Base-by-base conservation (phyloP, 208 protist genomes). In the Crithidia fasciculata region DNA sequence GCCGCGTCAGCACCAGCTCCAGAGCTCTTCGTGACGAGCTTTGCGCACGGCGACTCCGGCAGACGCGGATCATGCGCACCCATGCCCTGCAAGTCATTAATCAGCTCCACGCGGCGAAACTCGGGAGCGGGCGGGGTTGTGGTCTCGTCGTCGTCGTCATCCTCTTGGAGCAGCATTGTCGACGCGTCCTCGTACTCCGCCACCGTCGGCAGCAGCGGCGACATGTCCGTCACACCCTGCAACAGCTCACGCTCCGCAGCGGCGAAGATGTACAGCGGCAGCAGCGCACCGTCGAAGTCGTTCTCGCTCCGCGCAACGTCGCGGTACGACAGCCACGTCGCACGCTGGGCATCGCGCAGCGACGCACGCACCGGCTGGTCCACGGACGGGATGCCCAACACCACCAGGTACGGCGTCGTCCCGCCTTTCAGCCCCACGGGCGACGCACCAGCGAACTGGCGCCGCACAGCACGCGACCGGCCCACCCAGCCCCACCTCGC, bases 141-240 rank as follows among this genome's bases (percentile, higher is more conserved):
- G n/a, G n/a, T n/a, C n/a, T n/a, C n/a, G n/a, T n/a, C n/a, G n/a
- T n/a, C n/a, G n/a, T n/a, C n/a, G n/a, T n/a, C n/a, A 28, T 8
- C 43, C 10, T 40, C 43, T 13, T 18, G 7, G 45, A 64, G 43
- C n/a, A 28, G 59, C 43, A 41, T 8, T 12, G 59, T 43, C 0
- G 68, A 55, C 36, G 68, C 68, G 8, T 41, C 68, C 7, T 44
- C 37, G 68, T 73, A 73, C 68, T 73, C 68, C 37, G 19, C n/a
- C 15, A 49, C 18, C 36, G 37, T 73, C 15, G 68, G 68, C 68
- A 73, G 28, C 57, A 73, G 68, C 44, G 40, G 10, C 44, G 36
- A 57, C 68, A 47, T 19, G 36, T 49, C 12, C 55, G 56, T 53
- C n/a, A 55, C 36, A 8, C 45, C 43, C 8, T 37, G 55, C 43